Percentiles rank a stretch among this genome's conserved stretches.
phyloP scores from a whole-genome alignment of 805 yeast genomes.

The Kuraishia hungarica region DNA sequence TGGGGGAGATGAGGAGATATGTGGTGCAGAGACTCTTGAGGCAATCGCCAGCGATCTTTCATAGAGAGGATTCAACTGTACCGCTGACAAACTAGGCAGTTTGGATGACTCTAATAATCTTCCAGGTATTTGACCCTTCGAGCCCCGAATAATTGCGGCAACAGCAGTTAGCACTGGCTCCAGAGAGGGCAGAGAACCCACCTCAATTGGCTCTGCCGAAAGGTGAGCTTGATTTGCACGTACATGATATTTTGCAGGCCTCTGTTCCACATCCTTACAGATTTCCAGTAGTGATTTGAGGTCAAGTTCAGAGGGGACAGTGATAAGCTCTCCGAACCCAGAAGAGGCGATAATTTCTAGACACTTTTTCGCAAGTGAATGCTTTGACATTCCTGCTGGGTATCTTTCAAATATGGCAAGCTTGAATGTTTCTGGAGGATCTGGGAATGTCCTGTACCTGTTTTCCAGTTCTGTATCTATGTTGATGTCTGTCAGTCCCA shows the following conservation, averaged over 20 bases:
- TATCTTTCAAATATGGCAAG: constrained; percentile 32
- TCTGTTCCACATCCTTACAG: constrained; percentile 35
- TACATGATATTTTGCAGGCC: constrained; percentile 42
- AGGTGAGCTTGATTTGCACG: constrained; percentile 18
- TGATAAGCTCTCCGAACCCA: constrained; percentile 28
- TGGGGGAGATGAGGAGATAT: not conserved
- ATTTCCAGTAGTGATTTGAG: constrained; percentile 25
- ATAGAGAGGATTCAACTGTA: constrained; percentile 7
- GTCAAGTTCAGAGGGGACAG: constrained; percentile 22
- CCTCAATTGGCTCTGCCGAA: constrained; percentile 11
- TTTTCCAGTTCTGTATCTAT: constrained; percentile 21
- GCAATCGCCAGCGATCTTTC: not conserved
- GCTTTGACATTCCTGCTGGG: constrained; percentile 47
- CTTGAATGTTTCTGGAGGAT: constrained; percentile 29
- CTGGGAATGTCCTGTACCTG: constrained; percentile 32
- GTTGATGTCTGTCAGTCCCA: constrained; percentile 29
- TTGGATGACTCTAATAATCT: constrained; percentile 12
- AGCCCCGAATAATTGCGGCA: constrained; percentile 14
- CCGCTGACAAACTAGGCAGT: constrained; percentile 9
- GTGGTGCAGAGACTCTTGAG: not conserved
- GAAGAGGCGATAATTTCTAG: constrained; percentile 27
- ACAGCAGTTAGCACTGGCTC: constrained; percentile 10
- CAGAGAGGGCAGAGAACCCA: constrained; percentile 6
- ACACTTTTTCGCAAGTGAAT: constrained; percentile 30
- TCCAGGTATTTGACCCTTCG: constrained; percentile 10